Evolutionary conservation across 2,329 filamentous ascomycete genomes (phyloP), one percentile per base, ranked within the genome.

Genomic region (Microcera coccophila): DNA sequence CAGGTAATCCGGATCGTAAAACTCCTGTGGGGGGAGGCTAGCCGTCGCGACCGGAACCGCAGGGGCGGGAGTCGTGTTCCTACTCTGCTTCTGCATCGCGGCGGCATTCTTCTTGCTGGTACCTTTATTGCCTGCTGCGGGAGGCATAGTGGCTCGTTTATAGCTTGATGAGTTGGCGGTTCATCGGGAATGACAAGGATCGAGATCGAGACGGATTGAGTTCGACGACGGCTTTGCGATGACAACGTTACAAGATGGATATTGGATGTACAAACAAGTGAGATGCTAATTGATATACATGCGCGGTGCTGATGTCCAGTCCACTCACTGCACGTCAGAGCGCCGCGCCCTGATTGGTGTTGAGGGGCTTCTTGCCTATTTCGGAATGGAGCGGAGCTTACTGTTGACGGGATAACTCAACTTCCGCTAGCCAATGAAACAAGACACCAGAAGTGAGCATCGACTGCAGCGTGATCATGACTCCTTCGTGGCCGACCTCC

Each of bases 41-140:
- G 70, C 75, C 60, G 63, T 74, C 54, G 64, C 69, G 7, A 58
- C 53, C 17, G 59, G 53, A 12, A 66, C 53, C 18, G 59, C 54
- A 10, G 66, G 64, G 32, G 62, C 63, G 26, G 87, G 87, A 14
- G 87, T 91, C 26, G 85, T 87, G 65, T 90, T 90, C 60, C 87
- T 83, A 62, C 85, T 90, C 55, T 83, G 85, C 54, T 82, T 81
- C 53, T 79, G 79, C 48, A 81, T 76, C 54, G 76, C 76, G 53
- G 74, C 74, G 47, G 73, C 70, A 50, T 67, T 67, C 68, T 87
- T 87, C 70, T 84, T 84, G 61, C 79, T 74, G 19, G 79, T 79
- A 44, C 79, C 79, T 57, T 81, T 79, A 59, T 82, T 77, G 52
- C 76, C 73, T 36, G 76, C 72, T 42, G 69, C 69, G 20, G 78